Evolutionary conservation across 2,329 filamentous ascomycete genomes (phyloP), one percentile per base, ranked within the genome.

Genomic region (Pseudopyrenochaeta lycopersici): DNA sequence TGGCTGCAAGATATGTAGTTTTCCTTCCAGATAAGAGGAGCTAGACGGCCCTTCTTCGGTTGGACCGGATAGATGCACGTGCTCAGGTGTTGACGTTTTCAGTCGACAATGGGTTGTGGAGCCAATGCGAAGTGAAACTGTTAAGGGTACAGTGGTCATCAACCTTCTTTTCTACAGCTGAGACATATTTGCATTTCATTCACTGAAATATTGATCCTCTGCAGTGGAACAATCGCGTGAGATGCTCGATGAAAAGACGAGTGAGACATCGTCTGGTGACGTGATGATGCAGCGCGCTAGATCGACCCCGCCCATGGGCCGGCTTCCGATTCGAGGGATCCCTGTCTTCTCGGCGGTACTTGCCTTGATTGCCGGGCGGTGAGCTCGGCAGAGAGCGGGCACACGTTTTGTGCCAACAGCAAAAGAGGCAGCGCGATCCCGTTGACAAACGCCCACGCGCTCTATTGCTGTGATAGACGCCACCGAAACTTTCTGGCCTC

Each of bases 11-110:
- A 61, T 48, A 53, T 68, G 68, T 63, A 44, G 50, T 54, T 59
- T 44, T 59, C 57, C 63, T 70, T 68, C 68, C 54, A 55, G 66
- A 70, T 62, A 66, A 68, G 67, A 52, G 45, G 49, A 61, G 54
- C 63, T 56, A 62, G 47, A 60, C 50, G 67, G 62, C 46, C 52
- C 46, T 50, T 65, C 49, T 64, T 59, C 62, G 66, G 62, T 56
- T 63, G 49, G 57, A 46, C 54, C 63, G 58, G 60, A 46, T 38
- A 41, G 32, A 21, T 56, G 66, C 64, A 66, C 65, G 63, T 68
- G 62, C 65, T 12, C 43, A 40, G 35, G 29, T 36, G 43, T 27
- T 18, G 46, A 39, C 35, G 45, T 33, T 44, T 32, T 58, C 52
- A 46, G 55, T 35, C 36, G 21, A 21, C 43, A 43, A 46, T 52